phyloP scores from a whole-genome alignment of 2,329 filamentous ascomycete species.

The Aspergillus transmontanensis region DNA sequence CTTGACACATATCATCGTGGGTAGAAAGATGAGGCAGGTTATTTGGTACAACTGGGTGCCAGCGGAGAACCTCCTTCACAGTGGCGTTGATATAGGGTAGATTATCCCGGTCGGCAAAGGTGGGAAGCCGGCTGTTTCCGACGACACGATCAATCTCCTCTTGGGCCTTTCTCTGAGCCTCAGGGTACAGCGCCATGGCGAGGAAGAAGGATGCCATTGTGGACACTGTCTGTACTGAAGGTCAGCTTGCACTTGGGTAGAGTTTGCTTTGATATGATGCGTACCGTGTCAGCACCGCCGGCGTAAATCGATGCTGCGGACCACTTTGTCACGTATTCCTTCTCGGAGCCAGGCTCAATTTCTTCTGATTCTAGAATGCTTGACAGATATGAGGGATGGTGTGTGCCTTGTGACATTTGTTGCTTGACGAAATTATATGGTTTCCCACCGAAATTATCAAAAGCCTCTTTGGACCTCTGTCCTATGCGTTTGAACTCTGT shows the following conservation, averaged over 20 bases:
- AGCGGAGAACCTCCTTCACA: conserved; percentile 37
- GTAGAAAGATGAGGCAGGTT: conserved; percentile 28
- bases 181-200: conserved; percentile 22
- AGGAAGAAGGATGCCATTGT: conserved; percentile 20
- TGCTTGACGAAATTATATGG: conserved; percentile 49
- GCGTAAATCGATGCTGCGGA: conserved; percentile 44
- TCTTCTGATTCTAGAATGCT: conserved; percentile 32
- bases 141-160: conserved; percentile 21
- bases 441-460: conserved; percentile 34
- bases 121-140: conserved; percentile 13
- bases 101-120: conserved; percentile 17
- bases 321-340: conserved; percentile 34
- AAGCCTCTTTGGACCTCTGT: conserved; percentile 31
- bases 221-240: conserved; percentile 11
- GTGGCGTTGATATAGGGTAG: conserved; percentile 38
- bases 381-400: conserved; percentile 44
- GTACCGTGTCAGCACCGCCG: conserved; percentile 47
- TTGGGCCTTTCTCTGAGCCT: conserved; percentile 20
- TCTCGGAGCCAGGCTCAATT: conserved; percentile 26
- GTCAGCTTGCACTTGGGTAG: neutral
- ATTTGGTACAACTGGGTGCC: conserved; percentile 32
- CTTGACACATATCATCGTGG: conserved; percentile 27
- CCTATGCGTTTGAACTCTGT: conserved; percentile 47
- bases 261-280: neutral
- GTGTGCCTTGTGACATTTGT: conserved; percentile 37